A percentile compares a stretch with the other conserved stretches of the same genome.
Conservation (phyloP, 2,329 filamentous ascomycete species). For the Monilinia fructicola region DNA sequence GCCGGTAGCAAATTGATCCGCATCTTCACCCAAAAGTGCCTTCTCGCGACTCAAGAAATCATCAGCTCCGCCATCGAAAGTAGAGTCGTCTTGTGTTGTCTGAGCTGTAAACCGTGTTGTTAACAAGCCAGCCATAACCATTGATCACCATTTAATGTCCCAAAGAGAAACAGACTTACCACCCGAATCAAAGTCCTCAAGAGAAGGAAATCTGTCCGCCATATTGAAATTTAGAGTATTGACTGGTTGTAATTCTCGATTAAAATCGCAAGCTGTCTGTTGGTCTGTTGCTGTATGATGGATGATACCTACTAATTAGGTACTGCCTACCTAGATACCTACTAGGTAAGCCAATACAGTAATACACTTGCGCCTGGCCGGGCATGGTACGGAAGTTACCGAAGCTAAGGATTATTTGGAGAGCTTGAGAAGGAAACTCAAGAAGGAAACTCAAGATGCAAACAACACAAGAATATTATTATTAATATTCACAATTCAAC, state of each 20-base stretch:
- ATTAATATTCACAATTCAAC: constrained; percentile 17
- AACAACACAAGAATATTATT: neutral
- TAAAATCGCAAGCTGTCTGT: constrained; percentile 25
- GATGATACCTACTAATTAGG: constrained; percentile 7
- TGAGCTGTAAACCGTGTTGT: constrained; percentile 54
- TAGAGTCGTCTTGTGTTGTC: constrained; percentile 53
- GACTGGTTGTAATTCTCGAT: constrained; percentile 20
- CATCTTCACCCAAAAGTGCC: constrained; percentile 85
- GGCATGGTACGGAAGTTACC: constrained; percentile 18
- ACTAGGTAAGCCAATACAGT: constrained; percentile 10
- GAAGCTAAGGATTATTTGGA: constrained; percentile 23
- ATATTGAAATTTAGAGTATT: constrained; percentile 42
- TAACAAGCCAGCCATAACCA: constrained; percentile 25
- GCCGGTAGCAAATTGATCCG: constrained; percentile 79
- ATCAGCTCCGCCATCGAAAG: constrained; percentile 58
- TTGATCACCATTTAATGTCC: constrained; percentile 17
- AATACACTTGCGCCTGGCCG: constrained; percentile 17
- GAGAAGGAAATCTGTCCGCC: constrained; percentile 60
- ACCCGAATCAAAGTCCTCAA: constrained; percentile 60
- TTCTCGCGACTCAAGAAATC: constrained; percentile 93
- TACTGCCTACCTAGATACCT: no score
- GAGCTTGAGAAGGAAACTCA: constrained; percentile 14
- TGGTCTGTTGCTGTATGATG: neutral
- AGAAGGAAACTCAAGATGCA: constrained; percentile 15
- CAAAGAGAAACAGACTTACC: constrained; percentile 35